Evolutionary conservation across 2,329 filamentous ascomycete species (phyloP).

Genomic region (Pezicula neosporulosa): DNA sequence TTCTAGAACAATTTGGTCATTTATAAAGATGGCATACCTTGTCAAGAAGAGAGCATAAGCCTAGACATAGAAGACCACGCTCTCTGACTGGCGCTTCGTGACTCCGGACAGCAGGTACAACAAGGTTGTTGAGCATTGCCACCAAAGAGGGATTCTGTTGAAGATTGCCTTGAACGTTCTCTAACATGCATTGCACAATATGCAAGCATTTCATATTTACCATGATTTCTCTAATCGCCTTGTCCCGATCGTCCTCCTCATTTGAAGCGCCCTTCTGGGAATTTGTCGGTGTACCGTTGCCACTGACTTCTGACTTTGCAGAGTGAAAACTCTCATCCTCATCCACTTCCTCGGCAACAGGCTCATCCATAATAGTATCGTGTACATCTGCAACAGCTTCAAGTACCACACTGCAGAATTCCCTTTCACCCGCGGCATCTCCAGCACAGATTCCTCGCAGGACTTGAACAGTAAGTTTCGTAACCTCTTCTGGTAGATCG

Average conservation of each 20-base stretch:
- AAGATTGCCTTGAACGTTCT: conserved; percentile 84
- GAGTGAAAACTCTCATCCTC: conserved; percentile 92
- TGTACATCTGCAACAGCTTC: conserved; percentile 97
- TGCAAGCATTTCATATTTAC: conserved; percentile 98
- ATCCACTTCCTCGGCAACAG: conserved; percentile 44
- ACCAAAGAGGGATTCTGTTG: conserved; percentile 90
- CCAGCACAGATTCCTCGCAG: conserved; percentile 79
- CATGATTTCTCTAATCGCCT: conserved; percentile 85
- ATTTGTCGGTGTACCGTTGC: conserved; percentile 52
- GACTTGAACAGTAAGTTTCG: conserved; percentile 80
- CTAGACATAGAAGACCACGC: conserved; percentile 82
- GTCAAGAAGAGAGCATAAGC: conserved; percentile 86
- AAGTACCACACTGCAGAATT: conserved; percentile 81
- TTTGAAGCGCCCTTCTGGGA: conserved; percentile 44
- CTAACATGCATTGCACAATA: conserved; percentile 95
- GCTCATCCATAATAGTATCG: conserved; percentile 80
- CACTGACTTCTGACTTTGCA: conserved; percentile 79
- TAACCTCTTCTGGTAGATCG: conserved; percentile 87
- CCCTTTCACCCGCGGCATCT: conserved; percentile 69
- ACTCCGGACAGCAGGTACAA: conserved; percentile 90
- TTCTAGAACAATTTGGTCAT: conserved; percentile 1
- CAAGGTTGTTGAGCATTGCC: conserved; percentile 95
- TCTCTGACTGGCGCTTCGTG: conserved; percentile 92
- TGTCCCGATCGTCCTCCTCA: conserved; percentile 66
- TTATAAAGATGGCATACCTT: conserved; percentile 44